Evolutionary conservation across 148 eudicot genomes (phyloP), one percentile per base, ranked within the genome.

Genomic region (Chenopodium formosanum): DNA sequence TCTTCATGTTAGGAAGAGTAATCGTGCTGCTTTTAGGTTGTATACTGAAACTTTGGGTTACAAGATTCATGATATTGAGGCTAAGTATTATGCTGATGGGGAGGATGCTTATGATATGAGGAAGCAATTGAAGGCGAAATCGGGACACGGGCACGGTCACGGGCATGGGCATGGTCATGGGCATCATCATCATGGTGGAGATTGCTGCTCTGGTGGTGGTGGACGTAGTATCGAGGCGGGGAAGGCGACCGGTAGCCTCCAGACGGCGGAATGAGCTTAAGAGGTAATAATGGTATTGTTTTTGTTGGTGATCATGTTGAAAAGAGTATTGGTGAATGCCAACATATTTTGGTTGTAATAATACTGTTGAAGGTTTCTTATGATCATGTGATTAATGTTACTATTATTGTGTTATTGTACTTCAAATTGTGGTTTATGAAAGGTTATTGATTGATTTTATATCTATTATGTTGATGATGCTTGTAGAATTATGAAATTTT

Each of bases 41-140:
- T 95, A 95, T 75, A 91, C 93, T 1, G 96, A 83, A 86, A 95
- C 97, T 1, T 78, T 95, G 78, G 93, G 93, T 7, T 95, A 95
- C 77, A 82, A 93, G 89, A 95, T 95, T 75, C 92, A 92, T 81
- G 98, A 95, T 83, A 82, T 93, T 69, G 98, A 95, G 81, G 96
- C 96, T 0, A 95, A 95, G 86, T 95, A 95, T 82, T 95, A 95
- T 84, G 98, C 98, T 0, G 98, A 95, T 76, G 93, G 94, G 16
- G 93, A 90, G 67, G 97, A 93, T 85, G 97, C 93, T 2, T 91
- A 93, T 76, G 97, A 91, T 85, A 93, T 93, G 97, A 88, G 97
- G 88, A 93, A 93, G 85, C 88, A 86, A 47, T 81, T 93, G 78
- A 91, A 88, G 79, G 86, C 82, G 14, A 92, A 83, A 53, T 3